Evolutionary conservation across 768 basidiomycete species (phyloP).

Genomic region (Phaeotremella skinneri): DNA sequence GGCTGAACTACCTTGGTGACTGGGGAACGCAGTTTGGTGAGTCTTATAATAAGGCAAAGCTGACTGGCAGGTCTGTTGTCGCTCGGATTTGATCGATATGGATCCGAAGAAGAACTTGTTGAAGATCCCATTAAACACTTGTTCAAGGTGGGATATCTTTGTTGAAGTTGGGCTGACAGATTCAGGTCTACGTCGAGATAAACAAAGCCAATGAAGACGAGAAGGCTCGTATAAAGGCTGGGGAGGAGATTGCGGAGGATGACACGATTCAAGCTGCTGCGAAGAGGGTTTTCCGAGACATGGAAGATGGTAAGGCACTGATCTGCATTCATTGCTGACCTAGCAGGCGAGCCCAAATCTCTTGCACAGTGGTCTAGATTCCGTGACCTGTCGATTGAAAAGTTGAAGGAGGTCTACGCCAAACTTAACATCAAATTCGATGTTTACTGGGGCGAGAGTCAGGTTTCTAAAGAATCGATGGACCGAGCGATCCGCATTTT

Average conservation of each 20-base stretch:
- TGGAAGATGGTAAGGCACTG: constrained; percentile 68
- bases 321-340: constrained; percentile 6
- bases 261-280: constrained; percentile 36
- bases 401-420: constrained; percentile 83
- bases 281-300: constrained; percentile 75
- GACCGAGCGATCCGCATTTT: constrained; percentile 68
- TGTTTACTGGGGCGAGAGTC: constrained; percentile 78
- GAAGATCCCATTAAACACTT: constrained; percentile 91
- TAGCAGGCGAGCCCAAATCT: constrained; percentile 67
- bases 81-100: constrained; percentile 87
- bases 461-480: constrained; percentile 68
- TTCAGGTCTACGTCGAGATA: constrained; percentile 81
- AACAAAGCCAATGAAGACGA: constrained; percentile 63
- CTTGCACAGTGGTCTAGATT: constrained; percentile 87
- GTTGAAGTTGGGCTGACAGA: too few species aligned
- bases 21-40: constrained; percentile 90
- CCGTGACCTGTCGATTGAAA: constrained; percentile 84
- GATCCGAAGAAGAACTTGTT: constrained; percentile 75
- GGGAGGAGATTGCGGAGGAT: constrained; percentile 37
- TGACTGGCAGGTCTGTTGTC: constrained; percentile 73
- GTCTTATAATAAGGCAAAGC: constrained; percentile 1
- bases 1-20: constrained; percentile 93
- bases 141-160: constrained; percentile 60
- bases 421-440: constrained; percentile 88
- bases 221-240: constrained; percentile 34